Evolutionary conservation across 2,329 filamentous ascomycete species (phyloP).

Genomic region (Spiromastix sp.): DNA sequence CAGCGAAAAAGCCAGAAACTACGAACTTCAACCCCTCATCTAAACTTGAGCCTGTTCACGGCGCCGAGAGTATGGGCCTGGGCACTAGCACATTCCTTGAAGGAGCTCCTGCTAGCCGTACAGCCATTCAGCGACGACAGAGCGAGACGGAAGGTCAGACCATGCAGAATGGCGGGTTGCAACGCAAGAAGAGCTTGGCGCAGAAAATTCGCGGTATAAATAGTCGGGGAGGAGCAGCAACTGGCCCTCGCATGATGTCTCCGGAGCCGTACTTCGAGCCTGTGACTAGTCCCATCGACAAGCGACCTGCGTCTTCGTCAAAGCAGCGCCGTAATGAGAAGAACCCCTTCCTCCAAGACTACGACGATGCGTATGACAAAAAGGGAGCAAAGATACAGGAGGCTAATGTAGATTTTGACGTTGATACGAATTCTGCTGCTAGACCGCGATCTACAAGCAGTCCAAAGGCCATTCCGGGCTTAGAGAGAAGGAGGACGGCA

Average conservation of each 20-base stretch:
- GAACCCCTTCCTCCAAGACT: constrained; percentile 77
- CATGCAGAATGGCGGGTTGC: constrained; percentile 47
- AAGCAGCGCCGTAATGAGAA: constrained; percentile 37
- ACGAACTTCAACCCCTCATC: constrained; percentile 56
- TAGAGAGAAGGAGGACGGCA: constrained; percentile 27
- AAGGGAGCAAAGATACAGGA: constrained; percentile 50
- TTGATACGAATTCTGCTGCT: constrained; percentile 14
- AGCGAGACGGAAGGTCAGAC: constrained; percentile 51
- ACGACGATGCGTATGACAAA: constrained; percentile 54
- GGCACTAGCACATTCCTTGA: constrained; percentile 95
- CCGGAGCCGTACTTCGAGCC: constrained; percentile 36
- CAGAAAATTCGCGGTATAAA: constrained; percentile 81
- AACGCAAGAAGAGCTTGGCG: constrained; percentile 88
- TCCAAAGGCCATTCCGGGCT: constrained; percentile 41
- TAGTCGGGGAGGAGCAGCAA: constrained; percentile 48
- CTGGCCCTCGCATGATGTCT: constrained; percentile 46
- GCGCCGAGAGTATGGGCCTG: constrained; percentile 70
- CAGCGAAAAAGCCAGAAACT: constrained; percentile 26
- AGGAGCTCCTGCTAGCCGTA: constrained; percentile 75
- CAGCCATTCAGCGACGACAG: constrained; percentile 65
- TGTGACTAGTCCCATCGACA: constrained; percentile 17
- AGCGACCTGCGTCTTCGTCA: constrained; percentile 22
- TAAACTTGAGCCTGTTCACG: constrained; percentile 65
- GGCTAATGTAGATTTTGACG: constrained; percentile 32
- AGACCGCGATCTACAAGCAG: constrained; percentile 45